Evolutionary conservation across 2,329 filamentous ascomycete genomes (phyloP).

Genomic region (Exophiala calicioides): DNA sequence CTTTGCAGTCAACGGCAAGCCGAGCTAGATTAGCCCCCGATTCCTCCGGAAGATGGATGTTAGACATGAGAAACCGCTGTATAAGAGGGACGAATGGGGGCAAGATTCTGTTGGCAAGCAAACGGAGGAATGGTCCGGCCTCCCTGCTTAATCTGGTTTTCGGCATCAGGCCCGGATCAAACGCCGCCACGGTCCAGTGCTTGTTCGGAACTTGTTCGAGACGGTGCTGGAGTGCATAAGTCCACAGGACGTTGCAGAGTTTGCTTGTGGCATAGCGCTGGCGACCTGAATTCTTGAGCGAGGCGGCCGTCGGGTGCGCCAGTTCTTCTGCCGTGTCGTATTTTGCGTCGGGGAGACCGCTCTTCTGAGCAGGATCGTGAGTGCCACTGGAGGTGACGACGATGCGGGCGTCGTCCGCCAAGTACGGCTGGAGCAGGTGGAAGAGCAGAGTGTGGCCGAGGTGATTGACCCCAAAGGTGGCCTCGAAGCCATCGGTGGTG

Average conservation of each 20-base stretch:
- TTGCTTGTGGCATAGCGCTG: conserved; percentile 50
- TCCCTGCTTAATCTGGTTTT: conserved; percentile 48
- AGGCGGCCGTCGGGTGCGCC: conserved; percentile 41
- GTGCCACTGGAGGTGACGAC: conserved; percentile 49
- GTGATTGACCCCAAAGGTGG: conserved; percentile 53
- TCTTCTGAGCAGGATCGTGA: conserved; percentile 51
- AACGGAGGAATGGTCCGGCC: conserved; percentile 31
- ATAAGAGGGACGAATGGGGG: conserved; percentile 42
- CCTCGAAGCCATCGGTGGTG: conserved; percentile 48
- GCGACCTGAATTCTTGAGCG: conserved; percentile 37
- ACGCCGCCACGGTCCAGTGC: conserved; percentile 44
- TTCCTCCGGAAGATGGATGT: conserved; percentile 44
- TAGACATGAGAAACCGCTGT: conserved; percentile 35
- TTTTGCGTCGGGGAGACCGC: conserved; percentile 44
- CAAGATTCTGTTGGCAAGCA: conserved; percentile 41
- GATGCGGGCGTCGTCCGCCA: conserved; percentile 45
- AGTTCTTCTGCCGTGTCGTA: conserved; percentile 50
- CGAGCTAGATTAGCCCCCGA: conserved; percentile 46
- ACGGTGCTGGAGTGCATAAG: conserved; percentile 46
- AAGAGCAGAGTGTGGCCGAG: conserved; percentile 55
- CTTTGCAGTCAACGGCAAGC: conserved; percentile 40
- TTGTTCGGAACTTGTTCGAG: conserved; percentile 34
- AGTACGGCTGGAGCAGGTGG: conserved; percentile 46
- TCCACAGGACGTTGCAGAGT: conserved; percentile 52
- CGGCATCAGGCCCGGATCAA: conserved; percentile 54